Evolutionary conservation across 2,329 filamentous ascomycete species (phyloP).

Genomic region (Aspergillus bombycis): DNA sequence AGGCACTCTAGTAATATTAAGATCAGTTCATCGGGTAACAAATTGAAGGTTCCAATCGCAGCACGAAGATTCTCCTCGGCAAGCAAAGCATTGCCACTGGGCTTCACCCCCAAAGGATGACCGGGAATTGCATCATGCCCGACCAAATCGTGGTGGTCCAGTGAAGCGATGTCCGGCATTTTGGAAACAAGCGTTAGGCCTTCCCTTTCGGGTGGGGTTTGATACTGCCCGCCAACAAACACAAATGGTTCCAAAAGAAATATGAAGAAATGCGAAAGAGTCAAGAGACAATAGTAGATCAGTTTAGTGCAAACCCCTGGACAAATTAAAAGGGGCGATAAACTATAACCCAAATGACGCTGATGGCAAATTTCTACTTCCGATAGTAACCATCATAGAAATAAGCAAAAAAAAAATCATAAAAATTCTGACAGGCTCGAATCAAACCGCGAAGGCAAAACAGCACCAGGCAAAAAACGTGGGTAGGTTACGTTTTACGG

Average conservation of each 20-base stretch:
- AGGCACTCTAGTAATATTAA: slow-evolving; percentile 75
- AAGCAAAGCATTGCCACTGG: slow-evolving; percentile 79
- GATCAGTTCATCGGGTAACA: slow-evolving; percentile 80
- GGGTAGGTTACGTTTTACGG: slow-evolving; percentile 9
- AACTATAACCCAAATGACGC: background rate
- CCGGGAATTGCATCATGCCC: slow-evolving; percentile 64
- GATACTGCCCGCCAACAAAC: background rate
- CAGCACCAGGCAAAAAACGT: slow-evolving; percentile 16
- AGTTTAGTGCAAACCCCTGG: background rate
- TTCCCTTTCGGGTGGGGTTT: slow-evolving; percentile 9
- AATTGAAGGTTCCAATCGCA: slow-evolving; percentile 66
- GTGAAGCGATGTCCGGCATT: slow-evolving; percentile 40
- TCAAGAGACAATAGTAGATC: background rate
- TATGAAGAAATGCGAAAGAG: background rate
- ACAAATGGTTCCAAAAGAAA: background rate
- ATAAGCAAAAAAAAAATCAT: background rate
- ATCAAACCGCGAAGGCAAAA: slow-evolving; percentile 16
- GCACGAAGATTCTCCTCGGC: slow-evolving; percentile 67
- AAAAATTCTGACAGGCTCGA: background rate
- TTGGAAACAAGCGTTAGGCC: slow-evolving; percentile 1
- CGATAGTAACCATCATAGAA: background rate
- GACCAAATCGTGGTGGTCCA: slow-evolving; percentile 42
- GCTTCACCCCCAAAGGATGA: slow-evolving; percentile 84
- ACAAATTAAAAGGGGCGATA: background rate
- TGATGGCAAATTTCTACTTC: background rate